Evolutionary conservation across 768 basidiomycete species (phyloP).

Genomic region (Lactifluus echinatus): DNA sequence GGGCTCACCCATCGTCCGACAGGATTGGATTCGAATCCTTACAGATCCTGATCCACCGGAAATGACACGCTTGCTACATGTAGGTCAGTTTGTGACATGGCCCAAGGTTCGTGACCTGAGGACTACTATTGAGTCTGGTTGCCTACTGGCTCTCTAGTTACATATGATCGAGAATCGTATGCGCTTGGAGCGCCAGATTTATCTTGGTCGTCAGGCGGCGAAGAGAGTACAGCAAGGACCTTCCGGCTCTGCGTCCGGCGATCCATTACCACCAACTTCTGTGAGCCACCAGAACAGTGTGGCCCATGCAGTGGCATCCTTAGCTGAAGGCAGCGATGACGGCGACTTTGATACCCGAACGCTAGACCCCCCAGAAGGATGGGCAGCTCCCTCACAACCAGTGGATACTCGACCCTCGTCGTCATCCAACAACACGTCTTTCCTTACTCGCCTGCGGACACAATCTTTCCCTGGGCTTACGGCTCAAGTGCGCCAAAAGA

Average conservation of each 20-base stretch:
- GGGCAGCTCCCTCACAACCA: conserved; percentile 2
- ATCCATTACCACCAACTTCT: not conserved
- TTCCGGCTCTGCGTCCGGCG: conserved; percentile 19
- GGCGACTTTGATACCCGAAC: conserved; percentile 20
- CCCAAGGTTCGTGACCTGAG: conserved; percentile 58
- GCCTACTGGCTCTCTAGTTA: conserved; percentile 39
- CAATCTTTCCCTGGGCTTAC: conserved; percentile 19
- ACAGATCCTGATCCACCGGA: conserved; percentile 78
- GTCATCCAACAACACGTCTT: conserved; percentile 1
- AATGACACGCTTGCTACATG: conserved; percentile 76
- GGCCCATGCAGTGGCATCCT: not conserved
- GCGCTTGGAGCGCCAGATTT: conserved; percentile 74
- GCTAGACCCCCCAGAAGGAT: conserved; percentile 4
- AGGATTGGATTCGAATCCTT: conserved; percentile 38
- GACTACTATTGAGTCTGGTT: not conserved
- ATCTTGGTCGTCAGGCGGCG: conserved; percentile 65
- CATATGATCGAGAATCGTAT: conserved; percentile 93
- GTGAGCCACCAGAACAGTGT: conserved; percentile 9
- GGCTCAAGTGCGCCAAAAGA: conserved; percentile 2
- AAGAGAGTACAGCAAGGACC: conserved; percentile 42
- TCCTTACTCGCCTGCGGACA: conserved; percentile 18
- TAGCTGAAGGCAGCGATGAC: conserved; percentile 17
- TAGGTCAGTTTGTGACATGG: conserved; percentile 92
- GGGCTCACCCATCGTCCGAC: not conserved
- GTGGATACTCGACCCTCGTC: not conserved